Evolutionary conservation across 2,329 filamentous ascomycete genomes (phyloP).

Genomic region (Sclerotinia trifoliorum): DNA sequence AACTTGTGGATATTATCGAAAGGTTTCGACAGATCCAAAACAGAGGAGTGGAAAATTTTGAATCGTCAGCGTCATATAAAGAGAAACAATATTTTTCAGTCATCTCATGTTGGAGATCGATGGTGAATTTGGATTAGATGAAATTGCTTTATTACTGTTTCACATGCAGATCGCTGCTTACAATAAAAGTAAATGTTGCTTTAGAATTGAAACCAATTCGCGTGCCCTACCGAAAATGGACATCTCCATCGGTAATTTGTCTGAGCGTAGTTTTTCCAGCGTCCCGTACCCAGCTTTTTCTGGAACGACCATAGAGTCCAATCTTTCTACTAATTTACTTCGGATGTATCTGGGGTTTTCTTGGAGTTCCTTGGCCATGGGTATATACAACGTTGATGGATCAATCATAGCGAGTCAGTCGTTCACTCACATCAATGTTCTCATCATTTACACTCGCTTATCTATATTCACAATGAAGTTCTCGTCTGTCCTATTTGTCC

Average conservation of each 20-base stretch:
- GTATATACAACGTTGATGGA: constrained; percentile 12
- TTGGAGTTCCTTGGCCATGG: constrained; percentile 13
- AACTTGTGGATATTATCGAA: background rate
- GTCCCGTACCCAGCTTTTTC: constrained; percentile 8
- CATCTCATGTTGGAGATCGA: background rate
- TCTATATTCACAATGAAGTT: constrained; percentile 16
- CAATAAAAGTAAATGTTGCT: background rate
- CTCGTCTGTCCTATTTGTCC: background rate
- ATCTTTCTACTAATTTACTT: background rate
- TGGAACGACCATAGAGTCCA: background rate
- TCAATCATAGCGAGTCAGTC: background rate
- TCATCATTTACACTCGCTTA: constrained; percentile 5
- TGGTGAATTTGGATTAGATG: background rate
- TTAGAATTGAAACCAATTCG: background rate
- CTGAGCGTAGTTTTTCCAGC: constrained; percentile 5
- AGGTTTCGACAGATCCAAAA: background rate
- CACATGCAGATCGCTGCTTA: background rate
- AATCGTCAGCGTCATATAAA: background rate
- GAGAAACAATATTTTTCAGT: background rate
- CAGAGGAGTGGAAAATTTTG: background rate
- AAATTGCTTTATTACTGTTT: background rate
- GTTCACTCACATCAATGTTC: background rate
- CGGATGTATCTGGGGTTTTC: constrained; percentile 14
- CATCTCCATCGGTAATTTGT: background rate
- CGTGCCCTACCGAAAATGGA: background rate